Percentiles rank a stretch among this genome's conserved stretches.
phyloP scores from a whole-genome alignment of 1,284 basidiomycete species.

The Ustilago cynodontis region DNA sequence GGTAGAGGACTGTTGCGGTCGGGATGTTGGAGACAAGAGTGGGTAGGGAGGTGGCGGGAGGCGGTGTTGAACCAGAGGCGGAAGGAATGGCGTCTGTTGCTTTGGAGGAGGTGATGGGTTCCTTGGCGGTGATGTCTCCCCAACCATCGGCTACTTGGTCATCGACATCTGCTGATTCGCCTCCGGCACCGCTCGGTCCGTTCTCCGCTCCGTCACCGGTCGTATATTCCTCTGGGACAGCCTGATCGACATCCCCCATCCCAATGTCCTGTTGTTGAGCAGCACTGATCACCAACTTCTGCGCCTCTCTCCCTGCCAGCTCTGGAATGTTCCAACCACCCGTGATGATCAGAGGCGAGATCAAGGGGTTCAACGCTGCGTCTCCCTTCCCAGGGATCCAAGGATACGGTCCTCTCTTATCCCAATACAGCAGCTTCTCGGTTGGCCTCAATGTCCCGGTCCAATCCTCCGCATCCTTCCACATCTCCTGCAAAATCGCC shows the following conservation, averaged over 20 bases:
- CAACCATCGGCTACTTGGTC: slow-evolving; percentile 20
- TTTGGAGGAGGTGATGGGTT: not conserved
- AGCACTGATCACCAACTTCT: slow-evolving; percentile 1
- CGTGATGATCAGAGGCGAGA: slow-evolving; percentile 15
- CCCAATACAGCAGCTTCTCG: slow-evolving; percentile 39
- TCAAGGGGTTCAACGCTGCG: slow-evolving; percentile 15
- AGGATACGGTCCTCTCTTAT: slow-evolving; percentile 28
- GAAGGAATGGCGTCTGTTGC: not conserved
- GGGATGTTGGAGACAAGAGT: not conserved
- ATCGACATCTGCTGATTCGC: slow-evolving; percentile 8
- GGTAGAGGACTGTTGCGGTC: not conserved
- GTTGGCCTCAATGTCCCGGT: slow-evolving; percentile 27
- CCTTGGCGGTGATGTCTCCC: slow-evolving; percentile 4
- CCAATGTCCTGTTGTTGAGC: not conserved
- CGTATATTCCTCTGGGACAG: not conserved
- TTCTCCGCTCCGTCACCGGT: not conserved
- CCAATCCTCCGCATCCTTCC: slow-evolving; percentile 41
- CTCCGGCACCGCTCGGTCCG: not conserved
- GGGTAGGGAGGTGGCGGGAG: not conserved
- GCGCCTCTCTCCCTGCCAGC: not conserved
- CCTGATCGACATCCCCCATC: slow-evolving; percentile 11
- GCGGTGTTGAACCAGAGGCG: not conserved
- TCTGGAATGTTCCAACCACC: slow-evolving; percentile 39
- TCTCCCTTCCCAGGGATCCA: slow-evolving; percentile 15
- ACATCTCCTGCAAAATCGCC: slow-evolving; percentile 22